Evolutionary conservation across 2,329 filamentous ascomycete species (phyloP).

Genomic region (Neofusicoccum sp.): DNA sequence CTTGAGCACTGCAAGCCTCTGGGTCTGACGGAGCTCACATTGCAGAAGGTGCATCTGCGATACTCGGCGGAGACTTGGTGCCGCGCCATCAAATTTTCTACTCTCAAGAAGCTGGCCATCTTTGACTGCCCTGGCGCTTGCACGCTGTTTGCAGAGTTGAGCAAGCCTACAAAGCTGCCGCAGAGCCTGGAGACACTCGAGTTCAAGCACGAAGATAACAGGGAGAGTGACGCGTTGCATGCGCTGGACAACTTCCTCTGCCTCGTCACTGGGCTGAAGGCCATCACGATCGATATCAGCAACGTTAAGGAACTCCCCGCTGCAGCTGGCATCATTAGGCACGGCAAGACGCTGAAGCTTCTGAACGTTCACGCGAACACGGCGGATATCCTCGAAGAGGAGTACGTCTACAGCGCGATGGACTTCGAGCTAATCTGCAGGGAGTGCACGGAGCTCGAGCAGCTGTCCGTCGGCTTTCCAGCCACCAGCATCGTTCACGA

Average conservation of each 20-base stretch:
- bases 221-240: slow-evolving; percentile 45
- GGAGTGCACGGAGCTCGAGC: slow-evolving; percentile 43
- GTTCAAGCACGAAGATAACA: slow-evolving; percentile 49
- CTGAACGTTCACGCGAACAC: slow-evolving; percentile 45
- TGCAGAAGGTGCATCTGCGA: slow-evolving; percentile 47
- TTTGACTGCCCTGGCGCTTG: slow-evolving; percentile 48
- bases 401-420: slow-evolving; percentile 44
- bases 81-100: slow-evolving; percentile 46
- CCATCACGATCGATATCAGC: slow-evolving; percentile 45
- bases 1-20: slow-evolving; percentile 48
- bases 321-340: slow-evolving; percentile 44
- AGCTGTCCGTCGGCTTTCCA: slow-evolving; percentile 49
- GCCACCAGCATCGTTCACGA: slow-evolving; percentile 42
- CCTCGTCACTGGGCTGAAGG: slow-evolving; percentile 44
- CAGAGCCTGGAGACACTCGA: slow-evolving; percentile 46
- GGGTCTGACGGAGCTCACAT: slow-evolving; percentile 42
- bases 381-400: slow-evolving; percentile 44
- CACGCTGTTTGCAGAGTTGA: slow-evolving; percentile 46
- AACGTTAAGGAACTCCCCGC: slow-evolving; percentile 43
- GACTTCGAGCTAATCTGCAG: slow-evolving; percentile 49
- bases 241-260: slow-evolving; percentile 50
- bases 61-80: slow-evolving; percentile 51
- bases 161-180: slow-evolving; percentile 45
- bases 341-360: slow-evolving; percentile 45
- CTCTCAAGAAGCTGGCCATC: slow-evolving; percentile 42